phyloP scores from a whole-genome alignment of 2,329 filamentous ascomycete genomes.

The Alternaria dauci region DNA sequence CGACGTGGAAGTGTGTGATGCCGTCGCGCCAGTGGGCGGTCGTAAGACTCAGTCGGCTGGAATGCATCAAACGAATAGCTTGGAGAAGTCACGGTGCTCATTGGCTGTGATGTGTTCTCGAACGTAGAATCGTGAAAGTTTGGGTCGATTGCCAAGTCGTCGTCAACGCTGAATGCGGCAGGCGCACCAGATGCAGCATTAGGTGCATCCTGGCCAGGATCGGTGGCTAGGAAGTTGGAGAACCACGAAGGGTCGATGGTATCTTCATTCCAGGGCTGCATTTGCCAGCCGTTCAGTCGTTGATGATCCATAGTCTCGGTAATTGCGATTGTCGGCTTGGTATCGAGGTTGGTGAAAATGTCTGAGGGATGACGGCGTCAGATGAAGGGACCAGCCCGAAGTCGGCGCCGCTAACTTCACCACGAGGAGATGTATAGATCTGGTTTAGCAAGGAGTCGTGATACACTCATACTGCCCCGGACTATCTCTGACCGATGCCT shows the following conservation, averaged over 20 bases:
- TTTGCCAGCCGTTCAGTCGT: constrained; percentile 6
- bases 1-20: constrained; percentile 27
- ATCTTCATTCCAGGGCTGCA: constrained; percentile 7
- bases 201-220: neutral
- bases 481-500: neutral
- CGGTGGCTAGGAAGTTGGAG: constrained; percentile 5
- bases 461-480: neutral
- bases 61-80: constrained; percentile 2
- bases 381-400: constrained; percentile 7
- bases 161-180: constrained; percentile 4
- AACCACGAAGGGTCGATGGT: constrained; percentile 12
- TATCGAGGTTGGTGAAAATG: neutral
- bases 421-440: neutral
- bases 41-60: neutral
- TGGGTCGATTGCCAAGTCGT: neutral
- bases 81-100: neutral
- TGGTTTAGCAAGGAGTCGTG: neutral
- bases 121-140: neutral
- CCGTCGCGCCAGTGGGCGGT: constrained; percentile 5
- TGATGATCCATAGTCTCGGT: constrained; percentile 12
- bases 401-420: constrained; percentile 1
- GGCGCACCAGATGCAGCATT: neutral
- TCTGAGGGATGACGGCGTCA: neutral
- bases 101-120: neutral
- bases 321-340: neutral